Evolutionary conservation across 2,329 filamentous ascomycete species (phyloP).

Genomic region (Lecanicillium sp.): DNA sequence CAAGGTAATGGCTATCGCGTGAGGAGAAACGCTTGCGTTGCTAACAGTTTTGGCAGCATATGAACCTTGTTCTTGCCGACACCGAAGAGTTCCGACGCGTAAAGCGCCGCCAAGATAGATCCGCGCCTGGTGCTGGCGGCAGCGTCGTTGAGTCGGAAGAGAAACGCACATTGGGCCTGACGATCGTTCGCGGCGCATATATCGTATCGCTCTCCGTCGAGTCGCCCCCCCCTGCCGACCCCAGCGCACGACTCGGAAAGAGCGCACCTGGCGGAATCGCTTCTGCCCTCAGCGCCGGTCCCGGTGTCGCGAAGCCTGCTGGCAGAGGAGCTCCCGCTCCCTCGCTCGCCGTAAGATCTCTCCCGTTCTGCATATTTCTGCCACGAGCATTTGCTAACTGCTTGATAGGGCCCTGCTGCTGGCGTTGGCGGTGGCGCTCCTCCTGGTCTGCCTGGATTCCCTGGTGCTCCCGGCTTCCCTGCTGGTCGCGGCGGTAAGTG

Average conservation of each 20-base stretch:
- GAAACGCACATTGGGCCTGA: conserved; percentile 92
- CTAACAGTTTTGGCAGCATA: conserved; percentile 58
- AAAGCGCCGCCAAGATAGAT: conserved; percentile 76
- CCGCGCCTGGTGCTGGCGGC: conserved; percentile 50
- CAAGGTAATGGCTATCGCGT: conserved; percentile 55
- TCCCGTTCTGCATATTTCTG: not conserved
- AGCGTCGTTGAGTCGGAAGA: conserved; percentile 81
- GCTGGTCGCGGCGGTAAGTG: conserved; percentile 52
- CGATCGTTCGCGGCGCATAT: conserved; percentile 88
- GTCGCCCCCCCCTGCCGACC: conserved; percentile 89
- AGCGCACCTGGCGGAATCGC: conserved; percentile 62
- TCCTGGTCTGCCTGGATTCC: conserved; percentile 49
- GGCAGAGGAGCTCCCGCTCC: conserved; percentile 70
- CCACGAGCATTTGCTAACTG: conserved; percentile 19
- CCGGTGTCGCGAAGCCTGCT: conserved; percentile 85
- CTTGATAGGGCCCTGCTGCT: conserved; percentile 64
- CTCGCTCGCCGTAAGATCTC: conserved; percentile 63
- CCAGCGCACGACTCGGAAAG: conserved; percentile 80
- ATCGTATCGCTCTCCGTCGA: conserved; percentile 95
- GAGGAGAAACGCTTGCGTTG: conserved; percentile 3
- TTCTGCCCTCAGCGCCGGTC: conserved; percentile 70
- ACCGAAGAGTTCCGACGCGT: conserved; percentile 95
- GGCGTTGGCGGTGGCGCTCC: conserved; percentile 72
- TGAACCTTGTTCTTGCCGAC: conserved; percentile 98
- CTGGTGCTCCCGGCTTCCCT: conserved; percentile 47